A percentile compares a stretch with the other conserved stretches of the same genome.
These are phyloP conservation scores for Fusarium pilosicola DNA, from an alignment of 2,329 filamentous ascomycete genomes.

Conservation along the genomic window DNA sequence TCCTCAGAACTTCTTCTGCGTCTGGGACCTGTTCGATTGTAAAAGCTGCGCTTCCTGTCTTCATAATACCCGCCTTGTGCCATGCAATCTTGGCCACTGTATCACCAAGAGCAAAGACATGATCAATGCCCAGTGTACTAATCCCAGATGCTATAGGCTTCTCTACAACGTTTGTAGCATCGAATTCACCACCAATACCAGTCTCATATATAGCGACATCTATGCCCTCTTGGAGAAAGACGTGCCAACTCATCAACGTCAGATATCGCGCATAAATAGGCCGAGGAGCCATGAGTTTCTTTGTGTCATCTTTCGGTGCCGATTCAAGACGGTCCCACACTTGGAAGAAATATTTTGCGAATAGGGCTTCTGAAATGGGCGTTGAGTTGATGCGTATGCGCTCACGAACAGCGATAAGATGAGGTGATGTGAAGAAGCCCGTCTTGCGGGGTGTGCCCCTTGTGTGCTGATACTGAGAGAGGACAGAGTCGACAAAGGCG, in stretches of 20 bases:
- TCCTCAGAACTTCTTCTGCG: slow-evolving; percentile 57
- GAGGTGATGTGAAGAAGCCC: slow-evolving; percentile 76
- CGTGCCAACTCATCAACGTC: slow-evolving; percentile 73
- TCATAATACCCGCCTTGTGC: slow-evolving; percentile 80
- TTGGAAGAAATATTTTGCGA: slow-evolving; percentile 74
- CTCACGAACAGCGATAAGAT: slow-evolving; percentile 74
- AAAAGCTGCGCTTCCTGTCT: slow-evolving; percentile 66
- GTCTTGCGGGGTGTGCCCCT: slow-evolving; percentile 55
- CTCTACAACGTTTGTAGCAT: slow-evolving; percentile 74
- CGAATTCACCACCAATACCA: slow-evolving; percentile 74
- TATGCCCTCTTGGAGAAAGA: slow-evolving; percentile 71
- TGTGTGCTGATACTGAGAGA: slow-evolving; percentile 59
- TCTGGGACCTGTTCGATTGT: slow-evolving; percentile 62
- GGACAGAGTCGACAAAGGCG: slow-evolving; percentile 72
- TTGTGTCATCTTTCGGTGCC: slow-evolving; percentile 46
- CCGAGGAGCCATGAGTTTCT: slow-evolving; percentile 52
- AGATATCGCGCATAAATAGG: slow-evolving; percentile 71
- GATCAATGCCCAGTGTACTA: slow-evolving; percentile 75
- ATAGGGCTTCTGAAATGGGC: slow-evolving; percentile 67
- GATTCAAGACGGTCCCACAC: slow-evolving; percentile 68
- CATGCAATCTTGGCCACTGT: slow-evolving; percentile 75
- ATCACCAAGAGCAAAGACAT: slow-evolving; percentile 69
- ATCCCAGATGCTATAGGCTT: slow-evolving; percentile 68
- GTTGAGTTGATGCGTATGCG: slow-evolving; percentile 70
- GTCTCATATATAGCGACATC: slow-evolving; percentile 73